These are phyloP conservation scores for Sophora flavescens DNA, from an alignment of 306 rosid genomes.

Conservation along the genomic window DNA sequence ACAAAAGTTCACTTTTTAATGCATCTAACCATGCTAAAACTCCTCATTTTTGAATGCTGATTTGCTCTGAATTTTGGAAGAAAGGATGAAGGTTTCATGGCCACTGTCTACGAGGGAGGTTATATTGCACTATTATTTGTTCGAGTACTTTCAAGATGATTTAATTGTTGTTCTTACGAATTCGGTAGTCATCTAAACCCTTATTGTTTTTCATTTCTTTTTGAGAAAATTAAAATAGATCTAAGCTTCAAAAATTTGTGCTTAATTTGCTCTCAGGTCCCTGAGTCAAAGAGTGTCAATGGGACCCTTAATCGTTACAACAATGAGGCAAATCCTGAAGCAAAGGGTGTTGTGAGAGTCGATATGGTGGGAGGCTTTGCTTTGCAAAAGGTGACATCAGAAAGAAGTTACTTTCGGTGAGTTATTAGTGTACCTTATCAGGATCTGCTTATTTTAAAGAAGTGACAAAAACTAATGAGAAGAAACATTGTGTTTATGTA, in stretches of 20 bases:
- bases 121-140: conserved; percentile 70
- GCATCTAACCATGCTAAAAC: neutral
- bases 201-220: neutral
- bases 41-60: conserved; percentile 49
- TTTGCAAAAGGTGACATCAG: conserved; percentile 75
- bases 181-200: conserved; percentile 56
- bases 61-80: conserved; percentile 69
- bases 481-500: neutral
- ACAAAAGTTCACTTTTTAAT: conserved; percentile 9
- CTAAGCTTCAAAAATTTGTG: conserved; percentile 31
- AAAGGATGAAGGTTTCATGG: conserved; percentile 90
- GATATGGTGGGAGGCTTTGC: conserved; percentile 90
- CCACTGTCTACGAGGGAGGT: conserved; percentile 86
- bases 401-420: conserved; percentile 88
- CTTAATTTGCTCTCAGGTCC: conserved; percentile 55
- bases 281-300: conserved; percentile 56
- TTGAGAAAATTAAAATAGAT: conserved; percentile 15
- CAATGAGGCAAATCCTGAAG: conserved; percentile 64
- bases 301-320: conserved; percentile 49
- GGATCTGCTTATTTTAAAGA: conserved; percentile 13
- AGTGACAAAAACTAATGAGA: neutral
- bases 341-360: conserved; percentile 69
- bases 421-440: conserved; percentile 32
- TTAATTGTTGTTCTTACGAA: conserved; percentile 74
- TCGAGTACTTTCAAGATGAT: conserved; percentile 84